Evolutionary conservation across 176 grass and related monocot genomes (phyloP), one percentile per base, ranked within the genome.

Genomic region (Avena insularis): DNA sequence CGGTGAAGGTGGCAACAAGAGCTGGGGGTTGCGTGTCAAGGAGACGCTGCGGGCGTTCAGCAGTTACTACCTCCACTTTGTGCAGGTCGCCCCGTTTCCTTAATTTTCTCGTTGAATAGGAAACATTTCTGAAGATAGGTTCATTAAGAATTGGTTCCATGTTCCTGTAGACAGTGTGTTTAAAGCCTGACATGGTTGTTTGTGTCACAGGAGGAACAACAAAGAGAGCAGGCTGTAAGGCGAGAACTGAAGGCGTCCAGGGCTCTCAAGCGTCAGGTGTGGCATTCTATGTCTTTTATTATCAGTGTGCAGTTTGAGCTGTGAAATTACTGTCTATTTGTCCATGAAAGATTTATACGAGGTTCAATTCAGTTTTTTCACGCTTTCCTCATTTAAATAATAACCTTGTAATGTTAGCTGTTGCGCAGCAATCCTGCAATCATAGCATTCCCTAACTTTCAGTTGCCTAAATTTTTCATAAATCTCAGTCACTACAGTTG

Each of bases 1-100:
- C 13, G 66, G 31, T 83, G 66, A 67, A 58, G 81, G 46, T 38
- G 55, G 31, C 51, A 33, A 35, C 35, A 88, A 91, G 80, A 96
- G 82, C 75, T 74, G 59, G 10, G 43, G 86, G 49, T 31, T 85
- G 61, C 82, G 76, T 62, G 92, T 87, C 60, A 89, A 71, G 83
- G 54, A 96, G 77, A 91, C 89, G 1, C 79, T 93, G 47, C 69
- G 91, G 69, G 83, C 79, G 13, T 96, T 93, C 66, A 96, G 51
- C 47, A 82, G 68, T 13, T 63, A 91, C 46, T 96, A 93, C 47
- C 89, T 92, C 12, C 89, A 93, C 49, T 96, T 78, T 53, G 82
- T 93, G 55, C 94, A 96, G 89, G 94, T 93, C 47, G 4, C 5
- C 15, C 25, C 40, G 51, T 13, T 77, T 31, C 10, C 20, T 65